A percentile compares a stretch with the other conserved stretches of the same genome.
Conservation (phyloP, 108 stramenopile species). For the Hondaea fermentalgiana region DNA sequence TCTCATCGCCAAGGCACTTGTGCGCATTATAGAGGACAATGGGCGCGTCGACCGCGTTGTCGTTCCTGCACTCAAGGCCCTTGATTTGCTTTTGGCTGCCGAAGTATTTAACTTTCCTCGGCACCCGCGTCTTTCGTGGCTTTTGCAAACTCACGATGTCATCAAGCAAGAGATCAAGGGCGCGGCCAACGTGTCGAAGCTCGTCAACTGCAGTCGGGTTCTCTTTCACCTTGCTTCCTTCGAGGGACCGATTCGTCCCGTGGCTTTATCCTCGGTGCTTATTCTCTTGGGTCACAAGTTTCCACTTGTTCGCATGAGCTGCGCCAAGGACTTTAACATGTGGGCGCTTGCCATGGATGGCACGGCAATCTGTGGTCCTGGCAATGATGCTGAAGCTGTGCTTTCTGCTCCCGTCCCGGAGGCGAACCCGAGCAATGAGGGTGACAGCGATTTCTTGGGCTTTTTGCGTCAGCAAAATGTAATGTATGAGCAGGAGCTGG, state of each 20-base stretch:
- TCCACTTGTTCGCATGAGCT: background rate
- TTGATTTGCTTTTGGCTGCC: background rate
- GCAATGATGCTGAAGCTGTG: background rate
- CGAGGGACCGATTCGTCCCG: background rate
- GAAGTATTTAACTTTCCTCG: background rate
- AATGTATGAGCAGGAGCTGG: background rate
- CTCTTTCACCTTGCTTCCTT: background rate
- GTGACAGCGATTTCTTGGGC: background rate
- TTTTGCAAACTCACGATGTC: background rate
- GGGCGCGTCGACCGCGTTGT: background rate
- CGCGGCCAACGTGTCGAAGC: background rate
- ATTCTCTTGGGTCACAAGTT: background rate
- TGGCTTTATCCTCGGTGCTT: background rate
- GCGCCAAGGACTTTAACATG: constrained; percentile 7
- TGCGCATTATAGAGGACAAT: background rate
- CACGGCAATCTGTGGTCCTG: background rate
- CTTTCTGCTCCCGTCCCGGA: background rate
- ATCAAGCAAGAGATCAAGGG: background rate
- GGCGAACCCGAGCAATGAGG: background rate
- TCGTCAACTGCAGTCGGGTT: background rate
- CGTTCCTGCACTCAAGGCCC: background rate
- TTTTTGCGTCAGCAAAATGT: background rate
- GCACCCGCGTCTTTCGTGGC: background rate
- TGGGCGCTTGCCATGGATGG: constrained; percentile 14
- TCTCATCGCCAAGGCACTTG: background rate